A percentile compares a stretch with the other conserved stretches of the same genome.
Conservation (phyloP, 371 early-diverging fungal species). For the Mortierella sp. region DNA sequence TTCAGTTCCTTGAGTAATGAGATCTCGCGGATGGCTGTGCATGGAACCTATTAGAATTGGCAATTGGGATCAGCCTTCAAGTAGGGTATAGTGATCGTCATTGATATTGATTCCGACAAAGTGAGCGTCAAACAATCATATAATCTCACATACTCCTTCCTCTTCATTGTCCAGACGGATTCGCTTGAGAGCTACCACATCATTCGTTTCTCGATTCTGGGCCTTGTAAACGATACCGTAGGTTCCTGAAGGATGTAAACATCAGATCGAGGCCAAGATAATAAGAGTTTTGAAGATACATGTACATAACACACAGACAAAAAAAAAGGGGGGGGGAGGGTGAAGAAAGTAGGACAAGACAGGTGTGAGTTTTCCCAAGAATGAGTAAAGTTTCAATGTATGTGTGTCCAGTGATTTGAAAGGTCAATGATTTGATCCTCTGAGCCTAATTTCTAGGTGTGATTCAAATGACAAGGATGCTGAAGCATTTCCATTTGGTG, state of each 20-base stretch:
- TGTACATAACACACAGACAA: background rate
- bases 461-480: too few species aligned
- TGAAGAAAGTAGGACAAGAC: too few species aligned
- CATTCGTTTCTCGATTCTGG: constrained; percentile 91
- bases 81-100: background rate
- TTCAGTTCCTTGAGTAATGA: constrained; percentile 94
- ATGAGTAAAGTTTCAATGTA: too few species aligned
- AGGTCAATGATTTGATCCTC: too few species aligned
- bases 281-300: background rate
- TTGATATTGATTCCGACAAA: background rate
- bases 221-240: constrained; percentile 99
- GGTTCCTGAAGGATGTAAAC: constrained; percentile 73
- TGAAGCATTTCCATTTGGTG: too few species aligned
- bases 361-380: too few species aligned
- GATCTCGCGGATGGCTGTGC: constrained; percentile 99
- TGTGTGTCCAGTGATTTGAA: too few species aligned
- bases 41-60: constrained; percentile 77
- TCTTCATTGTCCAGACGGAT: constrained; percentile 97
- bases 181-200: constrained; percentile 98
- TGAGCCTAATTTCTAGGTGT: too few species aligned
- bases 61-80: background rate
- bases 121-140: background rate
- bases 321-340: too few species aligned
- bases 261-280: background rate
- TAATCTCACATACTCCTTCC: constrained; percentile 78